Evolutionary conservation across 495 filamentous ascomycete species (phyloP), one percentile per base, ranked within the genome.

Genomic region (Tuber borchii): DNA sequence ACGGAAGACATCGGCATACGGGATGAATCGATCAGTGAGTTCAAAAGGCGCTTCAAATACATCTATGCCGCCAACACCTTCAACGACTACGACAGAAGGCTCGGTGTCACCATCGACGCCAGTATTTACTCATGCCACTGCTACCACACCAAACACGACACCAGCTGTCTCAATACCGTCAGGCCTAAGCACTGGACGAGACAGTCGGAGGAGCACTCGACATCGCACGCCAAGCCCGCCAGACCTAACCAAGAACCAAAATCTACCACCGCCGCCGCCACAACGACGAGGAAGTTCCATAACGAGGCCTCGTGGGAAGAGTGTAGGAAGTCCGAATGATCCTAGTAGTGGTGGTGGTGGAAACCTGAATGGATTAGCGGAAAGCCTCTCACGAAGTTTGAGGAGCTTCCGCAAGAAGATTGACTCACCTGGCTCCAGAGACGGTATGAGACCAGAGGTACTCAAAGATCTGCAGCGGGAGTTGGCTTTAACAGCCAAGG

Each of bases 361-460:
- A 16, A 80, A 65, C 68, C 78, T 83, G 72, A 81, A 81, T 68
- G 76, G 74, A 45, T 77, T 83, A 16, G 82, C 82, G 7, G 81
- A 83, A 73, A 81, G 71, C 44, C 76, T 83, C 69, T 79, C 78
- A 12, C 73, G 81, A 65, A 83, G 79, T 69, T 86, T 99, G 10
- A 89, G 91, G 71, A 88, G 90, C 2, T 97, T 96, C 81, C 88
- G 95, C 22, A 95, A 93, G 84, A 93, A 93, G 81, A 87, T 97
- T 12, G 84, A 82, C 39, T 74, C 75, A 44, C 46, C 88, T 37
- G 89, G 77, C 56, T 73, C 89, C 19, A 88, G 88, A 19, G 88
- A 89, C 44, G 84, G 87, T 2, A 89, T 94, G 56, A 87, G 87
- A 43, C 85, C 89, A 19, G 91, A 93, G 72, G 83, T 89, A 3